These are phyloP conservation scores for Paecilomyces fulvus DNA, from an alignment of 2,329 filamentous ascomycete genomes.

Conservation along the genomic window DNA sequence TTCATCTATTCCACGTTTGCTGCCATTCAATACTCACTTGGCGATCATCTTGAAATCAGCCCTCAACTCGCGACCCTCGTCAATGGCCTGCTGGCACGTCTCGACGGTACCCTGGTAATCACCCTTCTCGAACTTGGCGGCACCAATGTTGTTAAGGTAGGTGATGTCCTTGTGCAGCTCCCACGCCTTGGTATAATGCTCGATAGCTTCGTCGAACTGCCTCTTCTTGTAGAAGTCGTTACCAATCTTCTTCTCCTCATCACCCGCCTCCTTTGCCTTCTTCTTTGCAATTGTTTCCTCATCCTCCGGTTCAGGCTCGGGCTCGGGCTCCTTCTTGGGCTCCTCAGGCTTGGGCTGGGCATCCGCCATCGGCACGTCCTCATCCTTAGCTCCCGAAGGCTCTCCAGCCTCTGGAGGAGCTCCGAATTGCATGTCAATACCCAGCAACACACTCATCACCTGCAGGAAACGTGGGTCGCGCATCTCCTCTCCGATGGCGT, in stretches of 20 bases:
- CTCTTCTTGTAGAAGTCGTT: slow-evolving; percentile 98
- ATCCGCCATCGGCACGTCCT: slow-evolving; percentile 74
- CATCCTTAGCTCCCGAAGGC: slow-evolving; percentile 41
- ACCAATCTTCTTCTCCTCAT: slow-evolving; percentile 88
- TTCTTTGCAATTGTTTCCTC: slow-evolving; percentile 77
- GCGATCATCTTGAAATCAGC: slow-evolving; percentile 98
- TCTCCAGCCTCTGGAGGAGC: slow-evolving; percentile 41
- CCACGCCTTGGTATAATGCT: slow-evolving; percentile 93
- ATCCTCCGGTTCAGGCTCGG: slow-evolving; percentile 61
- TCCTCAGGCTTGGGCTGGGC: slow-evolving; percentile 42
- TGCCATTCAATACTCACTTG: slow-evolving; percentile 49
- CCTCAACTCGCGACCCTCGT: slow-evolving; percentile 79
- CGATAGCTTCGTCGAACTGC: slow-evolving; percentile 88
- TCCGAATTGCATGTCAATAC: slow-evolving; percentile 78
- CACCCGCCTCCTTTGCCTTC: slow-evolving; percentile 85
- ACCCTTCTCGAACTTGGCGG: slow-evolving; percentile 91
- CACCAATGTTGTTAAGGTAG: slow-evolving; percentile 92
- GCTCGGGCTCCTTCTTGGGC: slow-evolving; percentile 54
- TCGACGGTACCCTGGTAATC: slow-evolving; percentile 85
- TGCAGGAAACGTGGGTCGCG: slow-evolving; percentile 86
- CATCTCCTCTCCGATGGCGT: slow-evolving; percentile 69
- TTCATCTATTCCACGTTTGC: neutral
- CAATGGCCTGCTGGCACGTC: slow-evolving; percentile 75
- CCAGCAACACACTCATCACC: slow-evolving; percentile 87
- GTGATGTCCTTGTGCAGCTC: slow-evolving; percentile 92